These are phyloP conservation scores for Capsicum pubescens DNA, from an alignment of 257 asterid genomes.

Conservation along the genomic window DNA sequence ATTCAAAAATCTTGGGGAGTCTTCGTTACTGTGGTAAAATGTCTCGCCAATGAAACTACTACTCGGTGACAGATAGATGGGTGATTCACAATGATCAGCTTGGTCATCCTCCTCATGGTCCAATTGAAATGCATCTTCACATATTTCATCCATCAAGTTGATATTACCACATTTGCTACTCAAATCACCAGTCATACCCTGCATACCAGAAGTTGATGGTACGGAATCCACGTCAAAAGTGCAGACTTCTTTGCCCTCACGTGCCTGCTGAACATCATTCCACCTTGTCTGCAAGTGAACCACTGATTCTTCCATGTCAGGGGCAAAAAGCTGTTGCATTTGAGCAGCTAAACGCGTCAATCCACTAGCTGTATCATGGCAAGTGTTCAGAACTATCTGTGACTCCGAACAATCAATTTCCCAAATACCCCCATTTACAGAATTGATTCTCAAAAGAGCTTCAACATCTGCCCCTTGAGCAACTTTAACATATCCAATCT, in stretches of 20 bases:
- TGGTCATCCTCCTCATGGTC: constrained; percentile 55
- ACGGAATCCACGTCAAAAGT: constrained; percentile 44
- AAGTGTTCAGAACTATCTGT: constrained; percentile 66
- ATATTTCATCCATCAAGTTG: constrained; percentile 83
- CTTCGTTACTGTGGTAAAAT: constrained; percentile 31
- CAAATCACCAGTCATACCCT: constrained; percentile 44
- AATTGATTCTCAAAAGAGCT: constrained; percentile 65
- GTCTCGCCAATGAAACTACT: constrained; percentile 50
- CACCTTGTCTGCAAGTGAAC: constrained; percentile 96
- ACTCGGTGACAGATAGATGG: constrained; percentile 37
- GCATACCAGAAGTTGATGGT: constrained; percentile 47
- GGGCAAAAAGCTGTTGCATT: constrained; percentile 86
- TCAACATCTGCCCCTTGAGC: constrained; percentile 79
- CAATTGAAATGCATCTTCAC: constrained; percentile 78
- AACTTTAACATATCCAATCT: constrained; percentile 83
- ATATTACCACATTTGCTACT: constrained; percentile 44
- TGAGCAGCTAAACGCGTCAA: constrained; percentile 73
- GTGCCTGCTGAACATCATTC: constrained; percentile 69
- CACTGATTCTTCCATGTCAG: constrained; percentile 80
- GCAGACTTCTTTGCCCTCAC: constrained; percentile 47
- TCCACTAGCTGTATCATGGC: constrained; percentile 82
- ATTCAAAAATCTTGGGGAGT: constrained; percentile 33
- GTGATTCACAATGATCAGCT: constrained; percentile 55
- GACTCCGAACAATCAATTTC: constrained; percentile 80
- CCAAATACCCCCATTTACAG: constrained; percentile 69